These are phyloP conservation scores for Jamesozyma lodderae DNA, from an alignment of 805 yeast genomes.

Conservation along the genomic window DNA sequence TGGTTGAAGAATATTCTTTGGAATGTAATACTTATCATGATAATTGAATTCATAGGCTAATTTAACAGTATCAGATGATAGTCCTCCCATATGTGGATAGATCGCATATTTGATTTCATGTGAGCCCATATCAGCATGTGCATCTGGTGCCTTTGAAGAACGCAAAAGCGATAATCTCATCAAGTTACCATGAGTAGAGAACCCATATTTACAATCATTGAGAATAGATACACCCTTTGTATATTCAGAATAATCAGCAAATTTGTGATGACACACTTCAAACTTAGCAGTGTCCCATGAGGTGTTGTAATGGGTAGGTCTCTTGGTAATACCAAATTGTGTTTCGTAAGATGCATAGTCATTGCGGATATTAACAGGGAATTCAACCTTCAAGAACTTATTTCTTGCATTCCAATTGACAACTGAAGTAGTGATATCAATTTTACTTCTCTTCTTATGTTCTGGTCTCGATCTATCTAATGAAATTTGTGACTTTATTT, in stretches of 20 bases:
- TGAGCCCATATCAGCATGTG: slow-evolving; percentile 83
- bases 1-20: slow-evolving; percentile 8
- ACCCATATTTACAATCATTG: slow-evolving; percentile 86
- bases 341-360: slow-evolving; percentile 86
- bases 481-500: slow-evolving; percentile 60
- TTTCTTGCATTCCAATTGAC: slow-evolving; percentile 78
- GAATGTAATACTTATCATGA: slow-evolving; percentile 20
- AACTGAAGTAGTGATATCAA: slow-evolving; percentile 51
- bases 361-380: slow-evolving; percentile 74
- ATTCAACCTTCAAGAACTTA: slow-evolving; percentile 87
- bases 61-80: slow-evolving; percentile 56
- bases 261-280: slow-evolving; percentile 90
- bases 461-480: slow-evolving; percentile 39
- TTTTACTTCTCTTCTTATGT: slow-evolving; percentile 32
- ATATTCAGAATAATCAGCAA: slow-evolving; percentile 82
- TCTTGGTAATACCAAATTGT: slow-evolving; percentile 81
- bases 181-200: slow-evolving; percentile 83
- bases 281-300: slow-evolving; percentile 95
- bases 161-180: slow-evolving; percentile 82
- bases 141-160: slow-evolving; percentile 92
- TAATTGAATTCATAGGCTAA: slow-evolving; percentile 77
- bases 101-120: slow-evolving; percentile 80
- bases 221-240: slow-evolving; percentile 79
- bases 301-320: slow-evolving; percentile 93
- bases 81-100: slow-evolving; percentile 68